Evolutionary conservation across 768 basidiomycete genomes (phyloP).

Genomic region (Cystobasidium ongulense): DNA sequence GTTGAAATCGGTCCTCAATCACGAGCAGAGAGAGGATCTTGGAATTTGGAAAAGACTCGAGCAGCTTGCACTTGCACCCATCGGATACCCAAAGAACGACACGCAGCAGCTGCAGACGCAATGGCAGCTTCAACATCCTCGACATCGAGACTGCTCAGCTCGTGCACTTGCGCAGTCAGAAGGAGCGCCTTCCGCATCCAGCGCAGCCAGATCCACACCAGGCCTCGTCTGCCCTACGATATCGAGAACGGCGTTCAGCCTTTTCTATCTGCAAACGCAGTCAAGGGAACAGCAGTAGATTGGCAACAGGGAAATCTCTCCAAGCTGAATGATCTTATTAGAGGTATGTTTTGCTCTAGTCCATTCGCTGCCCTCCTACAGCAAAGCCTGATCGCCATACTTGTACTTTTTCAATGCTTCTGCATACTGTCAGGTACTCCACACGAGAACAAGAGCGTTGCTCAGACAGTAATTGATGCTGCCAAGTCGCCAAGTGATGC

Average conservation of each 20-base stretch:
- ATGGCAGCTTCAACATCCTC: not conserved
- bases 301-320: constrained; percentile 77
- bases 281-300: constrained; percentile 65
- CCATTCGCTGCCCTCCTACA: not conserved
- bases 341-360: constrained; percentile 50
- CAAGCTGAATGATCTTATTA: constrained; percentile 64
- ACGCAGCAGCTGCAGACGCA: no score
- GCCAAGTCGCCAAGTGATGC: constrained; percentile 55
- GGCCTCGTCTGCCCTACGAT: constrained; percentile 57
- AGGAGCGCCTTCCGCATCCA: not conserved
- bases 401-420: constrained; percentile 46
- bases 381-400: not conserved
- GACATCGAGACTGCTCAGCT: not conserved
- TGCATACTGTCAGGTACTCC: constrained; percentile 52
- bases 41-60: not conserved
- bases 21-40: not conserved
- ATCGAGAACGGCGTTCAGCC: constrained; percentile 64
- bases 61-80: not conserved
- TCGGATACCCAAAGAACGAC: not conserved
- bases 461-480: constrained; percentile 64
- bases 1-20: no score
- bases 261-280: constrained; percentile 66
- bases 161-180: not conserved
- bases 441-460: constrained; percentile 55
- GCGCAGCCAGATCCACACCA: constrained; percentile 36